Evolutionary conservation across 148 eudicot genomes (phyloP).

Genomic region (Chenopodium suecicum): DNA sequence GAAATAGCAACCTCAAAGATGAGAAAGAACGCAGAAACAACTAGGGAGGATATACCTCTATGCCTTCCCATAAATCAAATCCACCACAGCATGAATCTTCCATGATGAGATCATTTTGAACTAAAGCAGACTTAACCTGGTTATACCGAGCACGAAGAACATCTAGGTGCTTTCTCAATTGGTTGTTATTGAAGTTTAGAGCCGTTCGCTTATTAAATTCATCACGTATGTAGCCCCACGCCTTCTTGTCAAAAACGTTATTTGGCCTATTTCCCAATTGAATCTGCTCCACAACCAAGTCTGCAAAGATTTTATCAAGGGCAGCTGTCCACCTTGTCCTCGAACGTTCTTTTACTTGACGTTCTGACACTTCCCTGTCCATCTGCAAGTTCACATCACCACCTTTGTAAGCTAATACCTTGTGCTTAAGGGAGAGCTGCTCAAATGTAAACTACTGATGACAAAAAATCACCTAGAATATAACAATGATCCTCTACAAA

Average conservation of each 20-base stretch:
- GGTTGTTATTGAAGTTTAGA: constrained; percentile 75
- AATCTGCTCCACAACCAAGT: constrained; percentile 79
- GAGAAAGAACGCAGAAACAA: neutral
- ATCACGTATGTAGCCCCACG: constrained; percentile 69
- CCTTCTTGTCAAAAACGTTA: constrained; percentile 73
- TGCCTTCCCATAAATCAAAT: constrained; percentile 68
- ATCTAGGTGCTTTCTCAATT: constrained; percentile 79
- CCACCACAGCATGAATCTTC: constrained; percentile 63
- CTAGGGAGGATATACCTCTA: constrained; percentile 41
- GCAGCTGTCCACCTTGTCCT: constrained; percentile 84
- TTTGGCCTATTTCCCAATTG: constrained; percentile 68
- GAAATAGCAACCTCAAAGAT: neutral
- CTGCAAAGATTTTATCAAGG: constrained; percentile 76
- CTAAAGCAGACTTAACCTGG: constrained; percentile 51
- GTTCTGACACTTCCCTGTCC: constrained; percentile 48
- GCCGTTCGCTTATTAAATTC: constrained; percentile 56
- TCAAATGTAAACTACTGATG: neutral
- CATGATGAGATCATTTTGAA: constrained; percentile 49
- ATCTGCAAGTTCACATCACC: constrained; percentile 38
- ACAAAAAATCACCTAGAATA: neutral
- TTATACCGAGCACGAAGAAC: constrained; percentile 73
- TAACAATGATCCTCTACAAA: neutral
- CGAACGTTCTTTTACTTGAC: constrained; percentile 60
- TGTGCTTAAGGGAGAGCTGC: neutral
- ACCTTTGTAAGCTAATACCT: neutral